Evolutionary conservation across 768 basidiomycete genomes (phyloP).

Genomic region (Fibroporia radiculosa): DNA sequence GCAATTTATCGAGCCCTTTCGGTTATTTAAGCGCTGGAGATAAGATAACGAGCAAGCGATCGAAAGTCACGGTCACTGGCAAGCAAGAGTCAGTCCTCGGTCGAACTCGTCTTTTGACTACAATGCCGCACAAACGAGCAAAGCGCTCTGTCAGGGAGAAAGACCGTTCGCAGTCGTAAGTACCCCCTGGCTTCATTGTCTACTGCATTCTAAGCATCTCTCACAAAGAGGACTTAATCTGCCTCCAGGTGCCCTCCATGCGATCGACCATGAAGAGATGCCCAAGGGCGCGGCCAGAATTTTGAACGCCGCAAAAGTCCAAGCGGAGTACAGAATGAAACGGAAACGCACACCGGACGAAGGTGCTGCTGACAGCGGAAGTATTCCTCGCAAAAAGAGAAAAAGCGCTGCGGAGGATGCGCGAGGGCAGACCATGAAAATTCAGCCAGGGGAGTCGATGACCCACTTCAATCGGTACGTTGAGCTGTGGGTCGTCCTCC

Average conservation of each 20-base stretch:
- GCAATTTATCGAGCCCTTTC: too few relatives aligned
- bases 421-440: slow-evolving; percentile 27
- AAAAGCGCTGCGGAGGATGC: slow-evolving; percentile 14
- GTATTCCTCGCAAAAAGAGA: slow-evolving; percentile 18
- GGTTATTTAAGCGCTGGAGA: too few relatives aligned
- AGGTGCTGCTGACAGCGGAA: slow-evolving; percentile 10
- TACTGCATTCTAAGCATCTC: neutral
- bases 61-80: too few relatives aligned
- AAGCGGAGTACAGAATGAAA: slow-evolving; percentile 39
- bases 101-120: too few relatives aligned
- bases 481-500: neutral
- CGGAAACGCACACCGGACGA: slow-evolving; percentile 20
- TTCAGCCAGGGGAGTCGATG: slow-evolving; percentile 63
- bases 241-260: slow-evolving; percentile 10
- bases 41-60: too few relatives aligned
- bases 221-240: slow-evolving; percentile 18
- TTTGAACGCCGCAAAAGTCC: slow-evolving; percentile 52
- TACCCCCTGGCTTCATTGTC: slow-evolving; percentile 1
- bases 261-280: slow-evolving; percentile 44
- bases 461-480: slow-evolving; percentile 66
- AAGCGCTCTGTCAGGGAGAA: slow-evolving; percentile 26
- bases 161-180: slow-evolving; percentile 21
- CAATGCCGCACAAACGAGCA: slow-evolving; percentile 29
- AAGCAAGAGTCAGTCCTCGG: too few relatives aligned
- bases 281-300: slow-evolving; percentile 65